Evolutionary conservation across 352 stramenopile genomes (phyloP).

Genomic region (Globisporangium polare): DNA sequence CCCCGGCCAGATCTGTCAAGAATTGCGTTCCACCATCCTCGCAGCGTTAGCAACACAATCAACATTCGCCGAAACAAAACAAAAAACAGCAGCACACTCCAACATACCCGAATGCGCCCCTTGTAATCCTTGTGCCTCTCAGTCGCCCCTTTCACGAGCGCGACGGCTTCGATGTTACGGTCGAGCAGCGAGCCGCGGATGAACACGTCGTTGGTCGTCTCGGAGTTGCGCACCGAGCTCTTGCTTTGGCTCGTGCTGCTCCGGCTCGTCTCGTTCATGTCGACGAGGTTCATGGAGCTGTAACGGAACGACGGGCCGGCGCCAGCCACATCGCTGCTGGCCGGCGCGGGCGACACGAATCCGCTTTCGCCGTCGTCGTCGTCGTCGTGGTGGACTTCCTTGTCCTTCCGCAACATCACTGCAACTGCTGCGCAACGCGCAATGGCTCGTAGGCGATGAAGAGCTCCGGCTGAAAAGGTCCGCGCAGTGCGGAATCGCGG

Average conservation of each 20-base stretch:
- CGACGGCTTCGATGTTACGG: constrained; percentile 18
- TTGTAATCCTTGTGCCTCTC: constrained; percentile 21
- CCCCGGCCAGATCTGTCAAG: constrained; percentile 29
- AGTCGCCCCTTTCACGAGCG: neutral
- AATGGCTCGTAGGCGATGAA: neutral
- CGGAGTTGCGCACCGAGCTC: constrained; percentile 1
- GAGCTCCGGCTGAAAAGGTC: neutral
- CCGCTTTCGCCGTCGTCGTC: neutral
- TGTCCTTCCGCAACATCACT: neutral
- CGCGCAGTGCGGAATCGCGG: neutral
- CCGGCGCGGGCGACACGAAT: neutral
- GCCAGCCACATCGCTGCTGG: neutral
- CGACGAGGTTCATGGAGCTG: constrained; percentile 14
- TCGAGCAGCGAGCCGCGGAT: constrained; percentile 20
- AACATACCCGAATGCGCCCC: constrained; percentile 20
- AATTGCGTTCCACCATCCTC: neutral
- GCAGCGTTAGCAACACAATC: neutral
- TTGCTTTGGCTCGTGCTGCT: neutral
- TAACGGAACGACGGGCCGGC: constrained; percentile 14
- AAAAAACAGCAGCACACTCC: neutral
- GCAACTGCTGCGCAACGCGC: neutral
- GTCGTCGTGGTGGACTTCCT: neutral
- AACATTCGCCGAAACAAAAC: neutral
- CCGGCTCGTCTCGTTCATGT: constrained; percentile 5
- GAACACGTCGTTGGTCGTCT: constrained; percentile 14